Conservation (phyloP, 176 grass and related monocot species). For the Carex pumila region DNA sequence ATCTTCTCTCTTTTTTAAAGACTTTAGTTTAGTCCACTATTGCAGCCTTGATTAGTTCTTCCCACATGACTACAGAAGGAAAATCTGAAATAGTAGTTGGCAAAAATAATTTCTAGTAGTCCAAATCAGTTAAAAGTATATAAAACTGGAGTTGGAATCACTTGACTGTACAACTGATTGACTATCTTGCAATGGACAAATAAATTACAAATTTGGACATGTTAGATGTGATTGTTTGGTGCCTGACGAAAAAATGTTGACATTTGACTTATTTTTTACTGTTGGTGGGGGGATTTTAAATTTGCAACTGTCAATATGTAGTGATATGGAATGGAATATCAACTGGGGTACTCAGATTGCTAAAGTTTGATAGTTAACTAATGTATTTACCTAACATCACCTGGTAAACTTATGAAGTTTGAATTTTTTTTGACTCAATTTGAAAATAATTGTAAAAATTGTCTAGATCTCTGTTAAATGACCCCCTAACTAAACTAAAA, state of each 20-base stretch:
- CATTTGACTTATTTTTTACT: not conserved
- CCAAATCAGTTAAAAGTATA: not conserved
- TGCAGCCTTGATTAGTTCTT: not conserved
- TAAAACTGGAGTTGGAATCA: not conserved
- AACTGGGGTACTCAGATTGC: not conserved
- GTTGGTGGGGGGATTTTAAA: not conserved
- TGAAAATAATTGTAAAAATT: not conserved
- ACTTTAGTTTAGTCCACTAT: not conserved
- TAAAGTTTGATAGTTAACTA: not conserved
- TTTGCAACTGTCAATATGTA: not conserved
- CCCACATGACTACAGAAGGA: not conserved
- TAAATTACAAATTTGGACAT: not conserved
- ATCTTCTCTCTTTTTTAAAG: slow-evolving; percentile 32
- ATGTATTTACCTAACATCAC: not conserved
- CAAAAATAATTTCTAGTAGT: not conserved
- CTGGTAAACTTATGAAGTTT: not conserved
- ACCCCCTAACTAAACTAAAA: not conserved
- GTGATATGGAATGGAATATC: not conserved
- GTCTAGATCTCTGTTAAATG: not conserved
- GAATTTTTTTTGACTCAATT: not conserved
- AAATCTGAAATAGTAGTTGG: not conserved
- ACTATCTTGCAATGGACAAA: not conserved
- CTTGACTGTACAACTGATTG: not conserved
- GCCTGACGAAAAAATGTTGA: not conserved
- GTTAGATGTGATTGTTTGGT: not conserved